Evolutionary conservation across 805 yeast species (phyloP), one percentile per base, ranked within the genome.

Genomic region (Pichia insulana): DNA sequence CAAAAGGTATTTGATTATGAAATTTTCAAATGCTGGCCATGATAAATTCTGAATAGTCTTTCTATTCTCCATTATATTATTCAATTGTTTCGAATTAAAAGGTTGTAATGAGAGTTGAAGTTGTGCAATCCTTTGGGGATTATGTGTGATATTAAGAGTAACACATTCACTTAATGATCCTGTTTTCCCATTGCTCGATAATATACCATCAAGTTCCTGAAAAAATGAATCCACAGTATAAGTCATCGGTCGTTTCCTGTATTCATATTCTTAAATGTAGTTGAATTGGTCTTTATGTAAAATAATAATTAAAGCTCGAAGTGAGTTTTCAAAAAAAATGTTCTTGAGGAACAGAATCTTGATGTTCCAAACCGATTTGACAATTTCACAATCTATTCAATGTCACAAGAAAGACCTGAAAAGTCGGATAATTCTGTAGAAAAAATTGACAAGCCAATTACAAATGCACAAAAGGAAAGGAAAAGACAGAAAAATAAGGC

Each of bases 21-120:
- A 51, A 9, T 61, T 62, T 38, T 69, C 72, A 49, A 78, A 73
- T 0, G 76, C 69, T 1, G 61, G 50, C 61, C 68, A 67, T 20
- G 45, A 37, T 64, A 58, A 17, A 62, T 68, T 15, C 58, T 57
- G 30, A 54, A 65, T 10, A 51, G 49, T 36, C 43, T 36, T 41
- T 3, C 35, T 32, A 1, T 33, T 37, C 48, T 72, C 62, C 39
- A 61, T 52, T 45, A 54, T 41, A 34, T 53, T 36, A 35, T 58
- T 43, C n/a, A 57, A 37, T 16, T 43, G 46, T 30, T 56, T 59
- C 19, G 51, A 44, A 3, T 53, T 40, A 4, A 40, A 26, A 8
- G 41, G 36, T 40, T 61, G 65, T 12, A 62, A 32, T 10, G 46
- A 38, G 3, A 25, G 30, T 33, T 59, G 67, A 13, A 62, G 42